Conservation (phyloP, 1,284 basidiomycete genomes). For the Cryptococcus depauperatus region DNA sequence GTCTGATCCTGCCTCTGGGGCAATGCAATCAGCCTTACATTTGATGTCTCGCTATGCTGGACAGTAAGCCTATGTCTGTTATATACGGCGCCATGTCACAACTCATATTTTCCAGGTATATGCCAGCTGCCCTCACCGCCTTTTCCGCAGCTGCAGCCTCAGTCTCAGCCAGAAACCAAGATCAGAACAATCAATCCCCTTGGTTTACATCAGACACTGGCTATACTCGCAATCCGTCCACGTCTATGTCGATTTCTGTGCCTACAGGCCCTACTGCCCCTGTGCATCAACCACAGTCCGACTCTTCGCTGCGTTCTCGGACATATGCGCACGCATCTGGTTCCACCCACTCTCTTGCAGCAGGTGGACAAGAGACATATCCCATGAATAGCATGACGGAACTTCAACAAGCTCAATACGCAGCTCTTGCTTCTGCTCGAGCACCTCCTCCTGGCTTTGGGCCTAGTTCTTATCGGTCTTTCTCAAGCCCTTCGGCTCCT, state of each 20-base stretch:
- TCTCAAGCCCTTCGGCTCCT: not conserved
- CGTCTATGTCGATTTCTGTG: constrained; percentile 28
- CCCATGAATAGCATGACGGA: not conserved
- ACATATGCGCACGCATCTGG: constrained; percentile 15
- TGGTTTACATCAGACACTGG: constrained; percentile 1
- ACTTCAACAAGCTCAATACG: not conserved
- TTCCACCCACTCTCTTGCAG: not conserved
- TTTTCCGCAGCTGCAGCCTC: constrained; percentile 25
- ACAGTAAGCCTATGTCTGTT: constrained; percentile 31
- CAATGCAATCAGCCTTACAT: constrained; percentile 33
- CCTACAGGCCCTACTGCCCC: constrained; percentile 21
- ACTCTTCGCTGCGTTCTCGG: constrained; percentile 19
- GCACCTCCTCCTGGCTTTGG: not conserved
- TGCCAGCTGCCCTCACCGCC: constrained; percentile 37
- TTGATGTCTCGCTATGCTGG: constrained; percentile 31
- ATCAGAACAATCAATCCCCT: too few species aligned
- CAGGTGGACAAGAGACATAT: constrained; percentile 1
- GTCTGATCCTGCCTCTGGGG: constrained; percentile 40
- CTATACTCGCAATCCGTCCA: constrained; percentile 5
- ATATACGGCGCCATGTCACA: too few species aligned
- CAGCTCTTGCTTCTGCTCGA: not conserved
- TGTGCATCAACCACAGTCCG: constrained; percentile 6
- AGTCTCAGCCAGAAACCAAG: too few species aligned
- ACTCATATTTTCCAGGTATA: constrained; percentile 33
- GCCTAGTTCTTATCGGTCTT: not conserved